A percentile compares a stretch with the other conserved stretches of the same genome.
phyloP scores from a whole-genome alignment of 257 asterid genomes.

The Nicotiana knightiana region DNA sequence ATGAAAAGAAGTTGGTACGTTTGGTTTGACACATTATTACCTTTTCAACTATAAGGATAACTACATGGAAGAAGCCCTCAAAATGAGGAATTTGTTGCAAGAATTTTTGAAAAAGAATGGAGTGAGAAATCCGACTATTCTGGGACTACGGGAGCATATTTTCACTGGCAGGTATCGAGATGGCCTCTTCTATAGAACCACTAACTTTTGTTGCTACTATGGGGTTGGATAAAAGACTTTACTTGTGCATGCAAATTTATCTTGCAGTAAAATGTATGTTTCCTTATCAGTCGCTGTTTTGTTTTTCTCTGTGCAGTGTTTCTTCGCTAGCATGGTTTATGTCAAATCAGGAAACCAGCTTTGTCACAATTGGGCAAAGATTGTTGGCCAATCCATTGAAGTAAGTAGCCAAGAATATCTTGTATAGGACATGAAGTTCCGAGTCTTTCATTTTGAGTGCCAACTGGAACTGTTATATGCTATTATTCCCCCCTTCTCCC shows the following conservation, averaged over 20 bases:
- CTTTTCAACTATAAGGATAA: constrained; percentile 55
- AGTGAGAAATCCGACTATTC: constrained; percentile 85
- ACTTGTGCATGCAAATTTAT: not conserved
- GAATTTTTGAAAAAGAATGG: constrained; percentile 83
- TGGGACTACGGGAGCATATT: constrained; percentile 94
- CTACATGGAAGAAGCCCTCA: constrained; percentile 96
- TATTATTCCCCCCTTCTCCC: not conserved
- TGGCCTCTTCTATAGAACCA: not conserved
- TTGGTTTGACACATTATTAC: constrained; percentile 7
- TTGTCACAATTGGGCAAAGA: constrained; percentile 95
- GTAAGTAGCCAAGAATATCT: constrained; percentile 43
- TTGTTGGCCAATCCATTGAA: constrained; percentile 90
- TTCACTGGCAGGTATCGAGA: constrained; percentile 81
- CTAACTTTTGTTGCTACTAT: not conserved
- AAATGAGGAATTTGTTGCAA: constrained; percentile 90
- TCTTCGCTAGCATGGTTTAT: constrained; percentile 99
- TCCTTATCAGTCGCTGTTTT: not conserved
- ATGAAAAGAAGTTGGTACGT: not conserved
- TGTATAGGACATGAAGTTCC: constrained; percentile 5
- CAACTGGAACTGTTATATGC: constrained; percentile 9
- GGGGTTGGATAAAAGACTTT: not conserved
- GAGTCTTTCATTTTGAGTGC: constrained; percentile 10
- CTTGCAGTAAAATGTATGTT: not conserved
- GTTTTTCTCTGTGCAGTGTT: constrained; percentile 51
- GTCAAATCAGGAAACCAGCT: constrained; percentile 89